A percentile compares a stretch with the other conserved stretches of the same genome.
phyloP scores from a whole-genome alignment of 257 asterid genomes.

The Rauvolfia tetraphylla region DNA sequence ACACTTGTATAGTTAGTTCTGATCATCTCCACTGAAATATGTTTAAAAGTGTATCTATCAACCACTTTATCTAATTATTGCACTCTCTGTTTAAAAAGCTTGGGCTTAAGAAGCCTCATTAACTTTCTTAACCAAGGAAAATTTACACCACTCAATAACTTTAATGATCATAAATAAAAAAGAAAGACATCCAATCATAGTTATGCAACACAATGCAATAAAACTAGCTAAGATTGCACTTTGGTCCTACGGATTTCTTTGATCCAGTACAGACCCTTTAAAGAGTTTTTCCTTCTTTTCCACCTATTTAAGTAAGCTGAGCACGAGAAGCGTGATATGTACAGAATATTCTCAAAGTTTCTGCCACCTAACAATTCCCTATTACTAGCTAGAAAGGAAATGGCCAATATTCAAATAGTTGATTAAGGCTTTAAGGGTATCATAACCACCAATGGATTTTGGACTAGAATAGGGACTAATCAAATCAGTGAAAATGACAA shows the following conservation, averaged over 20 bases:
- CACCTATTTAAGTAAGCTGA: background rate
- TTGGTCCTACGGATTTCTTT: background rate
- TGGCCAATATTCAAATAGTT: too few species aligned
- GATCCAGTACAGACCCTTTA: background rate
- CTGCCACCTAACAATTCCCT: background rate
- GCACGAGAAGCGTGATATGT: background rate
- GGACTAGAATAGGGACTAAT: background rate
- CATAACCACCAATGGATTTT: too few species aligned
- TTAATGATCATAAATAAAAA: background rate
- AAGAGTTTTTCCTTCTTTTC: background rate
- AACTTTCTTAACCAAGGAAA: background rate
- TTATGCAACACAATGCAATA: background rate
- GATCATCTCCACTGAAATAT: background rate
- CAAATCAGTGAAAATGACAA: background rate
- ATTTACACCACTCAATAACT: background rate
- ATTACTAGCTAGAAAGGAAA: background rate
- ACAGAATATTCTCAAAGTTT: background rate
- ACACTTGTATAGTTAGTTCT: background rate
- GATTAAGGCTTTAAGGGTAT: background rate
- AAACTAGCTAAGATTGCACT: background rate
- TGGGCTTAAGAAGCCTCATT: background rate
- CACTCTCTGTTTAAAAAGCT: background rate
- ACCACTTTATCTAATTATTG: background rate
- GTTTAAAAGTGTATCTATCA: background rate
- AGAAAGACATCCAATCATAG: background rate